These are phyloP conservation scores for Paragyromitra xinjiangensis DNA, from an alignment of 495 filamentous ascomycete genomes.

Conservation along the genomic window DNA sequence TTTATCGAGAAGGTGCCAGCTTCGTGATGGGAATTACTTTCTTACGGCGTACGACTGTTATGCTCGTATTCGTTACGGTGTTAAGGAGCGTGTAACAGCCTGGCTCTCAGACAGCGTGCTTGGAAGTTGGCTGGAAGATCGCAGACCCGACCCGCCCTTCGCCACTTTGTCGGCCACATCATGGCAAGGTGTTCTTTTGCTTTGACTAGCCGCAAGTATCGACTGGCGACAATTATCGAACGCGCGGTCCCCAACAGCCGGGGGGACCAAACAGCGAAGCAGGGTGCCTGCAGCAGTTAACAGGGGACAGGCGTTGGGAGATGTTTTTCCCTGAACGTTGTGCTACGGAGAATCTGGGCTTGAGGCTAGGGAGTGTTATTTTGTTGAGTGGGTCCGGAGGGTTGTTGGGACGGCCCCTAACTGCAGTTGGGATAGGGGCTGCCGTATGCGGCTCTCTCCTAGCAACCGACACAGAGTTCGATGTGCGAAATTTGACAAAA, in stretches of 20 bases:
- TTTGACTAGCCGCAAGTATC: neutral
- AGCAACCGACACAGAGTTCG: neutral
- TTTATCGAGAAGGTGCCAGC: neutral
- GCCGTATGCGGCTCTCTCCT: constrained; percentile 45
- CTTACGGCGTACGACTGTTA: constrained; percentile 27
- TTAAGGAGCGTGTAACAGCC: neutral
- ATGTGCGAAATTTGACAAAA: constrained; percentile 25
- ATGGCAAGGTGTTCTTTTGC: constrained; percentile 8
- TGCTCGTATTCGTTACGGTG: neutral
- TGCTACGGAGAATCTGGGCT: constrained; percentile 41
- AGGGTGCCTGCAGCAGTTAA: constrained; percentile 41
- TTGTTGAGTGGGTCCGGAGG: constrained; percentile 42
- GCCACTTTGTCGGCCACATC: constrained; percentile 25
- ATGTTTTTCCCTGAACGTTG: constrained; percentile 38
- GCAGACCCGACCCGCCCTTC: constrained; percentile 23
- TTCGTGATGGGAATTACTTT: constrained; percentile 34
- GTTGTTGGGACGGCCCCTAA: constrained; percentile 48
- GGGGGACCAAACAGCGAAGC: constrained; percentile 35
- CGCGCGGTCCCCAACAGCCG: constrained; percentile 48
- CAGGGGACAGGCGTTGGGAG: constrained; percentile 36
- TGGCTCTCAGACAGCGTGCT: neutral
- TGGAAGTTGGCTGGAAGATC: constrained; percentile 3
- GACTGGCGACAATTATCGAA: constrained; percentile 19
- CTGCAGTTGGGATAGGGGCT: constrained; percentile 49
- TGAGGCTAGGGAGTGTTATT: constrained; percentile 35